Conservation (phyloP, 2,329 filamentous ascomycete species). For the Niveomyces coronatus region DNA sequence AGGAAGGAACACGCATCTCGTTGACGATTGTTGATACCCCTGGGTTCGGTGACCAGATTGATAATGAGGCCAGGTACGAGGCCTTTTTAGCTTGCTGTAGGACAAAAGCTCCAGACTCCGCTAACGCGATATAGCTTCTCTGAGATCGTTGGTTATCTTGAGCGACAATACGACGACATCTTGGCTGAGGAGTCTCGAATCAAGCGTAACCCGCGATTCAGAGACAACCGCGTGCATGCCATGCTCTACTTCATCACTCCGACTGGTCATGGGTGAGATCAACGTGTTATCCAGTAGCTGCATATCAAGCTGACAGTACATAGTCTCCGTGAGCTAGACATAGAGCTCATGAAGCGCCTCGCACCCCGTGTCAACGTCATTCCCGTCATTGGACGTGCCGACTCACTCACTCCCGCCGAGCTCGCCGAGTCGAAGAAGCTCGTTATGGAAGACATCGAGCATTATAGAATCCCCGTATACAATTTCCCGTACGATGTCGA, state of each 20-base stretch:
- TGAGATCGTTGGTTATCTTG: slow-evolving; percentile 96
- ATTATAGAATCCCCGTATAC: slow-evolving; percentile 98
- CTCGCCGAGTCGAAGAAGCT: slow-evolving; percentile 99
- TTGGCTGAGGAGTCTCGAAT: slow-evolving; percentile 98
- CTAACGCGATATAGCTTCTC: slow-evolving; percentile 55
- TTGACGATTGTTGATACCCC: slow-evolving; percentile 98
- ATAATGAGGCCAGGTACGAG: slow-evolving; percentile 87
- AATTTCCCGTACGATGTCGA: slow-evolving; percentile 99
- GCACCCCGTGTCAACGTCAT: slow-evolving; percentile 98
- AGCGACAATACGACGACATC: slow-evolving; percentile 99
- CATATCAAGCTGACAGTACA: not conserved
- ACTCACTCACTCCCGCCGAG: slow-evolving; percentile 92
- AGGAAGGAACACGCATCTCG: slow-evolving; percentile 96
- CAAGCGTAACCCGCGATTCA: slow-evolving; percentile 99
- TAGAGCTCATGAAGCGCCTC: slow-evolving; percentile 98
- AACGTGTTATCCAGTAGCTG: not conserved
- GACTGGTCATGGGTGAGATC: slow-evolving; percentile 76
- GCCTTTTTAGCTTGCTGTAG: slow-evolving; percentile 9
- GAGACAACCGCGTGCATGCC: slow-evolving; percentile 96
- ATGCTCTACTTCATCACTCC: slow-evolving; percentile 99
- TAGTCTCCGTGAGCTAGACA: slow-evolving; percentile 95
- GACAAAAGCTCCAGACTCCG: not conserved
- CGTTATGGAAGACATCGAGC: slow-evolving; percentile 99
- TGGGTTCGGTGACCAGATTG: slow-evolving; percentile 96
- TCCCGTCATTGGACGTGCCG: slow-evolving; percentile 95